phyloP scores from a whole-genome alignment of 208 protist species.

The Wallacemonas sp. region DNA sequence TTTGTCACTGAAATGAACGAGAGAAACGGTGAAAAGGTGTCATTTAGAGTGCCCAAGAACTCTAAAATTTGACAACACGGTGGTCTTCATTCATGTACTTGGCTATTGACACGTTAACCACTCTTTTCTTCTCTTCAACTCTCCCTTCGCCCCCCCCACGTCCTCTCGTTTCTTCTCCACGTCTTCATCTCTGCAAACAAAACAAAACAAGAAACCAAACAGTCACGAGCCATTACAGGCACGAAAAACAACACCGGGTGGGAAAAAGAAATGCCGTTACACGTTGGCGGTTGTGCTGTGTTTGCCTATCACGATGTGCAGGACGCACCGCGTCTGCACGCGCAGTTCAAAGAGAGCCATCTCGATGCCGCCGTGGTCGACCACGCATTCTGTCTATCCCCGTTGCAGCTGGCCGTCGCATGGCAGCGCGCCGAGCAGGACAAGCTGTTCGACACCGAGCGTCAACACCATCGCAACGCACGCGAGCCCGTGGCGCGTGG shows the following conservation, averaged over 20 bases:
- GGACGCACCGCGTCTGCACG: constrained; percentile 43
- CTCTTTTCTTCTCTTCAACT: no score
- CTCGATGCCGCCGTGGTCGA: constrained; percentile 77
- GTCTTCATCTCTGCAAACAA: no score
- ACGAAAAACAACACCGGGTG: no score
- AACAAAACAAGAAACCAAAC: neutral
- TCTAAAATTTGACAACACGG: no score
- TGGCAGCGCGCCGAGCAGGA: constrained; percentile 45
- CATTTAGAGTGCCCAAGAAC: no score
- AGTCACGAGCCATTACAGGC: no score
- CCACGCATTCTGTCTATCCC: constrained; percentile 62
- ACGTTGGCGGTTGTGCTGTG: constrained; percentile 41
- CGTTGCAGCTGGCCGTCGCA: constrained; percentile 63
- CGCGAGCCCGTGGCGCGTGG: constrained; percentile 25
- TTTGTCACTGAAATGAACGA: no score
- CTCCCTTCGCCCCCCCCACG: no score
- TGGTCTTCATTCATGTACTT: no score
- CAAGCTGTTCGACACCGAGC: neutral
- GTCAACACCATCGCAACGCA: constrained; percentile 13
- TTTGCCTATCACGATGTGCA: constrained; percentile 50
- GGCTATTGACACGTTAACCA: no score
- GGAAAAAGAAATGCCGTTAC: constrained; percentile 16
- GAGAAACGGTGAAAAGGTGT: no score
- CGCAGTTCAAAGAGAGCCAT: constrained; percentile 35
- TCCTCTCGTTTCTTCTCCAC: no score